Percentiles rank a stretch among this genome's conserved stretches.
Evolutionary conservation across 257 asterid genomes (phyloP).

Genomic region (Misopates orontium): DNA sequence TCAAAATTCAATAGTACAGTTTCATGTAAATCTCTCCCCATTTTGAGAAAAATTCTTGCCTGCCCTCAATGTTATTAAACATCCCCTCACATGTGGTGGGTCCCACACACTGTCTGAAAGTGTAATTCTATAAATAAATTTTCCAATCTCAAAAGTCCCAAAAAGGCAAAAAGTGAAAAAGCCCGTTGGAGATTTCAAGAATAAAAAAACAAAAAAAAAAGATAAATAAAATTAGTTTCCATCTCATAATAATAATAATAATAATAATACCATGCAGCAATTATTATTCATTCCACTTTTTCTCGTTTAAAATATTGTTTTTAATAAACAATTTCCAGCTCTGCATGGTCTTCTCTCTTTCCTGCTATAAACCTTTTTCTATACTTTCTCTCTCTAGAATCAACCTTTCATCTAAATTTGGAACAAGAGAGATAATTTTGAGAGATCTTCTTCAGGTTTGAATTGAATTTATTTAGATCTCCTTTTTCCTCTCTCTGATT

Average conservation of each 20-base stretch:
- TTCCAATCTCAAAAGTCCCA: constrained; percentile 14
- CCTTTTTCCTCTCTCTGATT: background rate
- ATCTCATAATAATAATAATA: background rate
- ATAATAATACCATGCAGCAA: constrained; percentile 25
- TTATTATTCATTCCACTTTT: constrained; percentile 30
- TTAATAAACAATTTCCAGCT: constrained; percentile 36
- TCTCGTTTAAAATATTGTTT: constrained; percentile 7
- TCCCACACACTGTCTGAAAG: constrained; percentile 21
- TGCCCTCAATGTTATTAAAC: no score
- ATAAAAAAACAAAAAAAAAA: no score
- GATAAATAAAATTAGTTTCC: background rate
- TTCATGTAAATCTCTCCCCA: no score
- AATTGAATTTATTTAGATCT: constrained; percentile 11
- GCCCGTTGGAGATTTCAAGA: no score
- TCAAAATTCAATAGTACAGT: no score
- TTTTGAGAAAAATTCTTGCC: no score
- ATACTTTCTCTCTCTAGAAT: constrained; percentile 26
- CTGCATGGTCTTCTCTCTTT: constrained; percentile 30
- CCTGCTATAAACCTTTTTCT: constrained; percentile 28
- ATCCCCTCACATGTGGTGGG: no score
- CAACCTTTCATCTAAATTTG: constrained; percentile 14
- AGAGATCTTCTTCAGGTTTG: constrained; percentile 36
- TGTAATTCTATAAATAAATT: constrained; percentile 14
- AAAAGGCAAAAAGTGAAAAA: constrained; percentile 15
- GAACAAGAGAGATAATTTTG: constrained; percentile 31